A percentile compares a stretch with the other conserved stretches of the same genome.
These are phyloP conservation scores for Blastocystis sp. DNA, from an alignment of 352 stramenopile species.

Conservation along the genomic window DNA sequence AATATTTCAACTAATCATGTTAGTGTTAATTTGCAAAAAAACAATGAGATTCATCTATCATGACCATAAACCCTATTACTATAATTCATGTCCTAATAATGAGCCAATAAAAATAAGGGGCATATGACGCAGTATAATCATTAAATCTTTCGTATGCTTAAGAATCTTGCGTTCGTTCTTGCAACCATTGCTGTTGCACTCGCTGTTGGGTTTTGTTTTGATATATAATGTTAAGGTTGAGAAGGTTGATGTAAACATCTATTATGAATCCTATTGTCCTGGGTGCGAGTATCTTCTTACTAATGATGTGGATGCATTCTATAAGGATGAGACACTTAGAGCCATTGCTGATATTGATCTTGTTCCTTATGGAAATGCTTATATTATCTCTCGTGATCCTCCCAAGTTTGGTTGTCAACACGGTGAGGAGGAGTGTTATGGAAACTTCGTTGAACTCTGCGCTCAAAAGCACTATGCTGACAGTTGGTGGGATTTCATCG, in stretches of 20 bases:
- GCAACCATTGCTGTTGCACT: neutral
- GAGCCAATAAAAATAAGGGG: neutral
- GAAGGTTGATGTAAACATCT: constrained; percentile 50
- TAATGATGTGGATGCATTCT: neutral
- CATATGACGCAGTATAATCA: neutral
- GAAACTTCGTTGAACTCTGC: constrained; percentile 54
- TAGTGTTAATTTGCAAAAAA: no score
- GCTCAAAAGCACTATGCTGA: constrained; percentile 59
- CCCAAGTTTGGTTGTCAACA: constrained; percentile 65
- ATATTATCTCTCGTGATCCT: constrained; percentile 64
- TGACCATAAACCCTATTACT: no score
- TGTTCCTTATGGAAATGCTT: constrained; percentile 64
- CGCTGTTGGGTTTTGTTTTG: neutral
- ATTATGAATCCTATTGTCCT: constrained; percentile 66
- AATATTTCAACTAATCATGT: no score
- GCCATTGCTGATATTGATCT: constrained; percentile 65
- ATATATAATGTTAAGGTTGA: neutral
- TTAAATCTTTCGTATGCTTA: constrained; percentile 31
- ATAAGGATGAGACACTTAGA: neutral
- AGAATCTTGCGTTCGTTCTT: neutral
- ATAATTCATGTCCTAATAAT: neutral
- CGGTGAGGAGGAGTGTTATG: constrained; percentile 67
- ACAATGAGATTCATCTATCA: no score
- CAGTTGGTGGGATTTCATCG: constrained; percentile 50
- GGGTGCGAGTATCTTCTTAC: constrained; percentile 42